These are phyloP conservation scores for Gymnopilus junonius DNA, from an alignment of 768 basidiomycete species.

Conservation along the genomic window DNA sequence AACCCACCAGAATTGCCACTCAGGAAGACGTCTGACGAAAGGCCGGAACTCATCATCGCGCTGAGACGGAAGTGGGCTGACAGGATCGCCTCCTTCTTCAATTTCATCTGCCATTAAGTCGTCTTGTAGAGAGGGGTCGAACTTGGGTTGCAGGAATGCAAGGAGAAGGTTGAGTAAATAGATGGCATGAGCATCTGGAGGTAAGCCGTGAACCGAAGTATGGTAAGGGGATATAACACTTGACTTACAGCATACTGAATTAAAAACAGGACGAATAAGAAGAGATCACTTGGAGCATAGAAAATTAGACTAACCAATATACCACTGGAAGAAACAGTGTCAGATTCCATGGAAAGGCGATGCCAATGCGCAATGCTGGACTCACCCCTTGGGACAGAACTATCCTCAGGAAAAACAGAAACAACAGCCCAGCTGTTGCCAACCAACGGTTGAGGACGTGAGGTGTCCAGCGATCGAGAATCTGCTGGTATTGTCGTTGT, in stretches of 20 bases:
- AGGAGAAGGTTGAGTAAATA: slow-evolving; percentile 95
- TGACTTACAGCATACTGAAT: slow-evolving; percentile 70
- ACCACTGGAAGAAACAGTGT: slow-evolving; percentile 63
- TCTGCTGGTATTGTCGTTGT: slow-evolving; percentile 83
- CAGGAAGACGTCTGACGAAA: slow-evolving; percentile 92
- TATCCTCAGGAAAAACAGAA: slow-evolving; percentile 84
- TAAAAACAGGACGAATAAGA: slow-evolving; percentile 1
- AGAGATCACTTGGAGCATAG: neutral
- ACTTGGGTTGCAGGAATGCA: slow-evolving; percentile 97
- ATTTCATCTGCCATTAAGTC: slow-evolving; percentile 94
- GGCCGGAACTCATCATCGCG: slow-evolving; percentile 96
- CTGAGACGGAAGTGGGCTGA: slow-evolving; percentile 63
- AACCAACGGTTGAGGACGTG: slow-evolving; percentile 91
- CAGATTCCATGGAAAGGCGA: slow-evolving; percentile 13
- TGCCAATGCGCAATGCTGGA: slow-evolving; percentile 17
- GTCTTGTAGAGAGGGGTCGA: slow-evolving; percentile 94
- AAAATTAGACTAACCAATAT: slow-evolving; percentile 73
- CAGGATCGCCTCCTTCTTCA: slow-evolving; percentile 82
- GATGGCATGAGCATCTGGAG: slow-evolving; percentile 85
- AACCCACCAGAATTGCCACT: slow-evolving; percentile 93
- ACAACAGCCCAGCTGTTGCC: slow-evolving; percentile 68
- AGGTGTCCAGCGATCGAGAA: slow-evolving; percentile 93
- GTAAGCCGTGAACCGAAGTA: neutral
- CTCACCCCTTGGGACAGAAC: slow-evolving; percentile 88
- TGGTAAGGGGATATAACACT: neutral